Evolutionary conservation across 345 rosid genomes (phyloP).

Genomic region (sweet orange (Citrus sinensis)): DNA sequence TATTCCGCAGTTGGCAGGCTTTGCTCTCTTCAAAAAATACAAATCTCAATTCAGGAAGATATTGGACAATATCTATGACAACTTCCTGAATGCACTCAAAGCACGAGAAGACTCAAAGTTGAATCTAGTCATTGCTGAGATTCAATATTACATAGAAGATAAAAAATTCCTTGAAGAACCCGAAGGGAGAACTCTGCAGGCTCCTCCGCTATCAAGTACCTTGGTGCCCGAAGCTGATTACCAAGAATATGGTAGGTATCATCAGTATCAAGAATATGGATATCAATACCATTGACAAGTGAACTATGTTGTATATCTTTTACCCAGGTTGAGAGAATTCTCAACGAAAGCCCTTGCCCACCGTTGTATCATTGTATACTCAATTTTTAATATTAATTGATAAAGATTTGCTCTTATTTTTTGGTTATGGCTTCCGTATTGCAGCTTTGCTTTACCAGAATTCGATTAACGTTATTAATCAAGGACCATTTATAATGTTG

Average conservation of each 20-base stretch:
- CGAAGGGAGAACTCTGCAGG: constrained; percentile 52
- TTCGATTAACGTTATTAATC: no score
- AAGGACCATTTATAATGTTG: no score
- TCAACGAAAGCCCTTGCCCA: not conserved
- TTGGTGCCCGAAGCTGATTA: constrained; percentile 37
- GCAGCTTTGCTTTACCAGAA: no score
- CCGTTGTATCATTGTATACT: not conserved
- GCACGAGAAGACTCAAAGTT: constrained; percentile 45
- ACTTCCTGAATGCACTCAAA: constrained; percentile 54
- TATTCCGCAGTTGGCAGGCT: constrained; percentile 70
- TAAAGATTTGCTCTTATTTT: no score
- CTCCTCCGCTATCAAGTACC: constrained; percentile 36
- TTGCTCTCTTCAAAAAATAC: constrained; percentile 56
- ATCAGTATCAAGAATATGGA: no score
- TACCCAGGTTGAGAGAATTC: not conserved
- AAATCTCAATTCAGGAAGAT: constrained; percentile 66
- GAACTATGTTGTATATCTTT: not conserved
- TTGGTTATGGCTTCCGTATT: not conserved
- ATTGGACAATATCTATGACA: constrained; percentile 45
- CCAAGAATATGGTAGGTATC: constrained; percentile 9
- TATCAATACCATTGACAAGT: not conserved
- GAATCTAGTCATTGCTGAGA: constrained; percentile 36
- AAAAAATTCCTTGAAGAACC: constrained; percentile 57
- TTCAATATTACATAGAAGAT: constrained; percentile 62
- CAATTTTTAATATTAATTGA: not conserved